Conservation (phyloP, 2,329 filamentous ascomycete species). For the Arthrobotrys pseudoclavata region DNA sequence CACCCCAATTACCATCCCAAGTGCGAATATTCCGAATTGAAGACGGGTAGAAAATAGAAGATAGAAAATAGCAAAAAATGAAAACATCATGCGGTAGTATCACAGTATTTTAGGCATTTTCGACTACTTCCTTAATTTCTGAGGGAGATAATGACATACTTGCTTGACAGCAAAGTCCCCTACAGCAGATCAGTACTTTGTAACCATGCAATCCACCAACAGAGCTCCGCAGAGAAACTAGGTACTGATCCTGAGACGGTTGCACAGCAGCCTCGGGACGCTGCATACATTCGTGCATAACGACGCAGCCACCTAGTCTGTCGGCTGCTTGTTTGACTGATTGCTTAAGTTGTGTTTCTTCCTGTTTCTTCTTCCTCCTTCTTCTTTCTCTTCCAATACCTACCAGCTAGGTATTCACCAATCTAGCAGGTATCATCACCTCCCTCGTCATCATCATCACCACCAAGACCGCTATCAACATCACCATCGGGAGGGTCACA, state of each 20-base stretch:
- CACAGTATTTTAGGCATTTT: no score
- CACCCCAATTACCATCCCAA: no score
- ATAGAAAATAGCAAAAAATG: no score
- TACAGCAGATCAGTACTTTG: no score
- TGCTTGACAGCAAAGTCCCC: no score
- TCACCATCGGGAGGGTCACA: neutral
- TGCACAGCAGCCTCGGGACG: slow-evolving; percentile 15
- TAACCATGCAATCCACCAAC: no score
- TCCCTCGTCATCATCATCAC: neutral
- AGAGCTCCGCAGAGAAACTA: slow-evolving; percentile 5
- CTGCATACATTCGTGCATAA: slow-evolving; percentile 13
- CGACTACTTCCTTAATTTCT: no score
- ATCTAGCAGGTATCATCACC: neutral
- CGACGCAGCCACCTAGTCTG: neutral
- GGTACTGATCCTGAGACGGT: neutral
- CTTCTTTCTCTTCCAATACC: neutral
- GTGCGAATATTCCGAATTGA: no score
- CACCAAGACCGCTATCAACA: neutral
- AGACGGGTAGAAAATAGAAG: no score
- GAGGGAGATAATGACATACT: no score
- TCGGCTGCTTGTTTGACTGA: slow-evolving; percentile 5
- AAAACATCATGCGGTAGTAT: no score
- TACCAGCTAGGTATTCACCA: neutral
- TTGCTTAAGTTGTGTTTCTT: neutral
- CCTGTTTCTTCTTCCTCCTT: neutral